phyloP scores from a whole-genome alignment of 2,329 filamentous ascomycete species.

The Westerdykella sp. region DNA sequence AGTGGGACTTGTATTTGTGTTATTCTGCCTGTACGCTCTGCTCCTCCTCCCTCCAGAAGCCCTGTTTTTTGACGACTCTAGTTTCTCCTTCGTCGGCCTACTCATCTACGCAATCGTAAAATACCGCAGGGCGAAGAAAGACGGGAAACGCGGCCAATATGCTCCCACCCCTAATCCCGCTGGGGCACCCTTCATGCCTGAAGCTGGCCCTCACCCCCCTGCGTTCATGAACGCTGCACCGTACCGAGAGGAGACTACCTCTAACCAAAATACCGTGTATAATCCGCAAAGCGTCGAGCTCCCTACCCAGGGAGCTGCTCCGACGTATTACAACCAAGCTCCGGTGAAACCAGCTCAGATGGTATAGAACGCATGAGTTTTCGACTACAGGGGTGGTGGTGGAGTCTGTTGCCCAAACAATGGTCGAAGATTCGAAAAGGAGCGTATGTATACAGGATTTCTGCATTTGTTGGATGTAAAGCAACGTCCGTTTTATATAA shows the following conservation, averaged over 20 bases:
- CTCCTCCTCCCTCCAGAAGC: background rate
- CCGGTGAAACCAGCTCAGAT: background rate
- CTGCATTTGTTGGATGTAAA: no score
- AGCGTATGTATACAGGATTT: no score
- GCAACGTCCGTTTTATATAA: no score
- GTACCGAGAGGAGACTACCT: slow-evolving; percentile 21
- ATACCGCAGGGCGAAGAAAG: slow-evolving; percentile 33
- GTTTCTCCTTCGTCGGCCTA: slow-evolving; percentile 32
- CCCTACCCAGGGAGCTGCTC: background rate
- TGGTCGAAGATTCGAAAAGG: no score
- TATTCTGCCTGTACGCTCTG: slow-evolving; percentile 36
- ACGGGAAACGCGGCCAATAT: slow-evolving; percentile 29
- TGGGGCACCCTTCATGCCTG: slow-evolving; percentile 2
- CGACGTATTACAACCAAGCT: background rate
- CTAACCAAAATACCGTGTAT: slow-evolving; percentile 1
- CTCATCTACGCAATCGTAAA: slow-evolving; percentile 37
- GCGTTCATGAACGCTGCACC: slow-evolving; percentile 4
- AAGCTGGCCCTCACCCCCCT: background rate
- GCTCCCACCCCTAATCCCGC: slow-evolving; percentile 27
- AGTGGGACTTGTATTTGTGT: slow-evolving; percentile 20
- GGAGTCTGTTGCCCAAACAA: no score
- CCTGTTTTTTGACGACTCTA: slow-evolving; percentile 10
- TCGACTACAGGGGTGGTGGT: no score
- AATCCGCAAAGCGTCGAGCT: slow-evolving; percentile 2
- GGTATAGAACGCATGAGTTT: background rate